Conservation (phyloP, 306 rosid genomes). For the Fragaria iinumae region DNA sequence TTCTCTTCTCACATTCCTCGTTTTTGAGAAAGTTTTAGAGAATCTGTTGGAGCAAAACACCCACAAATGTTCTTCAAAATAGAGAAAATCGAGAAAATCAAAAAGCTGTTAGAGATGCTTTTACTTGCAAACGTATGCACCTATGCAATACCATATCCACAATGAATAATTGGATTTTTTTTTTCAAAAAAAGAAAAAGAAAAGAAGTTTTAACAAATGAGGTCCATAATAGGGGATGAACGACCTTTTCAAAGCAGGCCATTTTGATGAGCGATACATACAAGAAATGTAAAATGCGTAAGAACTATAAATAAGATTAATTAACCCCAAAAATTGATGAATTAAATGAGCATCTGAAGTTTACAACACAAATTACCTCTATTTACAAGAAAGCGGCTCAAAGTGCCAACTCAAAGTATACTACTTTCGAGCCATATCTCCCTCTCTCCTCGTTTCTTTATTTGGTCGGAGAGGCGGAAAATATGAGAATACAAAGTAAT, state of each 20-base stretch:
- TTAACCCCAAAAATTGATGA: slow-evolving; percentile 47
- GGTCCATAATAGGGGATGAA: background rate
- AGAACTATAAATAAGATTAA: background rate
- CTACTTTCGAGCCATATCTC: slow-evolving; percentile 31
- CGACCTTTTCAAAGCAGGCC: background rate
- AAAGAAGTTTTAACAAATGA: background rate
- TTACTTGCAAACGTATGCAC: too few species aligned
- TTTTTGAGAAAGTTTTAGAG: too few species aligned
- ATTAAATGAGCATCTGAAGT: slow-evolving; percentile 45
- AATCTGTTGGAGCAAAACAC: too few species aligned
- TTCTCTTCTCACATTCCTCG: too few species aligned
- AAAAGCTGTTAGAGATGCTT: too few species aligned
- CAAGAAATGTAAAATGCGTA: background rate
- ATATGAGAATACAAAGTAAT: slow-evolving; percentile 36
- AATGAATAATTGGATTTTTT: too few species aligned
- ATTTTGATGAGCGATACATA: background rate
- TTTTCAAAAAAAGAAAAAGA: too few species aligned
- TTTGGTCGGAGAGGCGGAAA: slow-evolving; percentile 42
- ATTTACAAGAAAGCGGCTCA: slow-evolving; percentile 54
- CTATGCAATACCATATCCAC: too few species aligned
- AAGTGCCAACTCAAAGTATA: slow-evolving; percentile 50
- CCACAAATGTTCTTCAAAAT: too few species aligned
- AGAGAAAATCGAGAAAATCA: too few species aligned
- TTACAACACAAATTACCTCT: slow-evolving; percentile 62
- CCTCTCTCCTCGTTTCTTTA: slow-evolving; percentile 36